Evolutionary conservation across 2,329 filamentous ascomycete species (phyloP).

Genomic region (Talaromyces sp.): DNA sequence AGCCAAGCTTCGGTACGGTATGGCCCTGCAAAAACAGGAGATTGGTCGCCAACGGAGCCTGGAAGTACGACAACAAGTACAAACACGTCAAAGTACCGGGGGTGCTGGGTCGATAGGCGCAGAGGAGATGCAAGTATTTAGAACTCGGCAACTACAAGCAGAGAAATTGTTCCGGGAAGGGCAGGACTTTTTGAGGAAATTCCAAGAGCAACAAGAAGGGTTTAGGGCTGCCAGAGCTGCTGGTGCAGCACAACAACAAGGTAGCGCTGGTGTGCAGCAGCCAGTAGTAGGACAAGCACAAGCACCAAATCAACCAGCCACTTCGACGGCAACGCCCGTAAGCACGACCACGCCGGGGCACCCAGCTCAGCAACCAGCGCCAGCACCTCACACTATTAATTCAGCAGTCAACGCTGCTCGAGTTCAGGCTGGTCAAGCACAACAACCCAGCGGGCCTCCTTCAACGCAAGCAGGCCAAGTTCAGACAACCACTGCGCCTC

Average conservation of each 20-base stretch:
- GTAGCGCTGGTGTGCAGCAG: neutral
- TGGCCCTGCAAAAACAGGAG: conserved; percentile 46
- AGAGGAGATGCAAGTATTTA: conserved; percentile 41
- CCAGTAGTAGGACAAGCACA: conserved; percentile 16
- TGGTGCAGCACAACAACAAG: conserved; percentile 5
- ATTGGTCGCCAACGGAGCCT: conserved; percentile 40
- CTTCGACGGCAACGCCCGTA: conserved; percentile 16
- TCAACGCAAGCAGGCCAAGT: neutral
- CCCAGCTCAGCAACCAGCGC: conserved; percentile 31
- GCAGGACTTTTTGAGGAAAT: conserved; percentile 44
- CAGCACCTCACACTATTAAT: conserved; percentile 45
- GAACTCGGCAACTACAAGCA: conserved; percentile 36
- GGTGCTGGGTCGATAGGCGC: conserved; percentile 29
- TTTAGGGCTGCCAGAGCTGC: conserved; percentile 33
- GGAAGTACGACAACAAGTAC: conserved; percentile 38
- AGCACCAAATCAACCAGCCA: neutral
- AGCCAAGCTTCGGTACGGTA: conserved; percentile 44
- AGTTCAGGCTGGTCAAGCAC: conserved; percentile 28
- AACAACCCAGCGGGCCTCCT: conserved; percentile 1
- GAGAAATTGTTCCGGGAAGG: conserved; percentile 41
- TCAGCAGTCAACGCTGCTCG: conserved; percentile 45
- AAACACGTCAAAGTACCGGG: conserved; percentile 35
- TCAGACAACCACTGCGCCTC: conserved; percentile 20
- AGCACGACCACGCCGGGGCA: conserved; percentile 26
- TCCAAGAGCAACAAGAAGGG: conserved; percentile 45